Evolutionary conservation across 1,139 yeast species (phyloP).

Genomic region (Debaryomyces nepalensis): DNA sequence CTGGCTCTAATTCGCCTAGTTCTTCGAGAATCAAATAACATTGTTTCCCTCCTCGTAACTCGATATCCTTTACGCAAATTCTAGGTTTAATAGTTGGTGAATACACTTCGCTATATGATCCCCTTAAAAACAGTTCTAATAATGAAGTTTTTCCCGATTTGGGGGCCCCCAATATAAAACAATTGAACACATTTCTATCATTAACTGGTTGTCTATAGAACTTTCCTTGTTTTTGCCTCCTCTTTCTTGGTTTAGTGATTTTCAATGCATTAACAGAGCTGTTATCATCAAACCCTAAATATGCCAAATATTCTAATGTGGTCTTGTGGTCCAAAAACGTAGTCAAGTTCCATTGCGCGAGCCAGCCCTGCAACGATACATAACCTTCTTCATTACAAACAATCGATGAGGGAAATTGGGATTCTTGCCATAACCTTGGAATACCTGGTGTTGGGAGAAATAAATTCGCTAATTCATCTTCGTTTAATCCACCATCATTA

Average conservation of each 20-base stretch:
- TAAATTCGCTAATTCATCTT: conserved; percentile 64
- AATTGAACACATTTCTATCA: conserved; percentile 90
- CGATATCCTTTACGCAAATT: conserved; percentile 91
- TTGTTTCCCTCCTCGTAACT: conserved; percentile 92
- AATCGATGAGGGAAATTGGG: conserved; percentile 83
- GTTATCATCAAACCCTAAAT: conserved; percentile 78
- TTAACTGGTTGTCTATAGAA: conserved; percentile 68
- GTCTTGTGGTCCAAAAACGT: conserved; percentile 83
- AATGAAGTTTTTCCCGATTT: conserved; percentile 86
- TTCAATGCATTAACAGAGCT: conserved; percentile 65
- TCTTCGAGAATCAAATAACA: conserved; percentile 91
- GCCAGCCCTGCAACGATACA: conserved; percentile 95
- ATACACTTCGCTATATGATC: conserved; percentile 71
- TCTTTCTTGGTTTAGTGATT: conserved; percentile 79
- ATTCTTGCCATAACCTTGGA: conserved; percentile 83
- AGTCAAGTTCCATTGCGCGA: conserved; percentile 98
- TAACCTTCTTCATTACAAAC: conserved; percentile 89
- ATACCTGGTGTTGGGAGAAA: conserved; percentile 93
- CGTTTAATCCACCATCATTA: conserved; percentile 92
- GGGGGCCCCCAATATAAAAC: conserved; percentile 84
- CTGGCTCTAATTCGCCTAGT: conserved; percentile 83
- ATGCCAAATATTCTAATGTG: conserved; percentile 85
- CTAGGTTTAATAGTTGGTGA: conserved; percentile 83
- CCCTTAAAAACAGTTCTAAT: conserved; percentile 77
- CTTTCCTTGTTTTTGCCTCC: conserved; percentile 65